A percentile compares a stretch with the other conserved stretches of the same genome.
Evolutionary conservation across 202 grass and related monocot species (phyloP).

Genomic region (Sporobolus alterniflorus): DNA sequence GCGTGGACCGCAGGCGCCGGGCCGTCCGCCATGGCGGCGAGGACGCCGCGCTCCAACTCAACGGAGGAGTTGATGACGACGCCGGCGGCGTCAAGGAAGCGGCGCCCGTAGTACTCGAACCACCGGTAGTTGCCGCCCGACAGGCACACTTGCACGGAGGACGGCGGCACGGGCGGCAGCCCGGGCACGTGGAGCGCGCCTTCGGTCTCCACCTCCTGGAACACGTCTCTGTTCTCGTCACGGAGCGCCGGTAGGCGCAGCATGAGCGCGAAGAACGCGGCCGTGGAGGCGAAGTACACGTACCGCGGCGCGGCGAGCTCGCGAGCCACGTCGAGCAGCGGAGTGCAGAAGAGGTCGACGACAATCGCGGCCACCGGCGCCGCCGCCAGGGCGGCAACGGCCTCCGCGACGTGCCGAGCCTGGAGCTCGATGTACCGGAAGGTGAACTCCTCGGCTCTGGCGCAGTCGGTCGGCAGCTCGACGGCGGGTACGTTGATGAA

Average conservation of each 20-base stretch:
- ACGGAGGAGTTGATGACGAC: constrained; percentile 48
- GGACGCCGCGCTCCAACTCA: constrained; percentile 33
- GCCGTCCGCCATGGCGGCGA: constrained; percentile 35
- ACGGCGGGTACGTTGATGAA: constrained; percentile 37
- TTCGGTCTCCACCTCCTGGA: constrained; percentile 32
- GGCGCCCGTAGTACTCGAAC: constrained; percentile 29
- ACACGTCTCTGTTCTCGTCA: not conserved
- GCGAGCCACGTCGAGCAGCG: constrained; percentile 29
- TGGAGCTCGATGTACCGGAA: constrained; percentile 29
- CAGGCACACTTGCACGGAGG: constrained; percentile 14
- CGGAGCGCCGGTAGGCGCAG: constrained; percentile 35
- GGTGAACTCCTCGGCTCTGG: constrained; percentile 27
- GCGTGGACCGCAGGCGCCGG: constrained; percentile 12
- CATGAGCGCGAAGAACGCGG: constrained; percentile 39
- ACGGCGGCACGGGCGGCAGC: constrained; percentile 37
- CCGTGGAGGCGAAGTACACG: constrained; percentile 42
- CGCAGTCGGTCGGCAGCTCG: not conserved
- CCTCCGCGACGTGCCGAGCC: constrained; percentile 19
- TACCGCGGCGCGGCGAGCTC: constrained; percentile 46
- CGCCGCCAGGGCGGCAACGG: not conserved
- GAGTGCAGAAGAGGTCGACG: constrained; percentile 46
- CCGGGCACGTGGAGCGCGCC: constrained; percentile 43
- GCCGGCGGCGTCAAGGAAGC: constrained; percentile 33
- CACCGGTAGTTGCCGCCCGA: constrained; percentile 13
- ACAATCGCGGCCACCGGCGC: constrained; percentile 16